These are phyloP conservation scores for Hemerocallis citrina DNA, from an alignment of 106 monocot genomes.

Conservation along the genomic window DNA sequence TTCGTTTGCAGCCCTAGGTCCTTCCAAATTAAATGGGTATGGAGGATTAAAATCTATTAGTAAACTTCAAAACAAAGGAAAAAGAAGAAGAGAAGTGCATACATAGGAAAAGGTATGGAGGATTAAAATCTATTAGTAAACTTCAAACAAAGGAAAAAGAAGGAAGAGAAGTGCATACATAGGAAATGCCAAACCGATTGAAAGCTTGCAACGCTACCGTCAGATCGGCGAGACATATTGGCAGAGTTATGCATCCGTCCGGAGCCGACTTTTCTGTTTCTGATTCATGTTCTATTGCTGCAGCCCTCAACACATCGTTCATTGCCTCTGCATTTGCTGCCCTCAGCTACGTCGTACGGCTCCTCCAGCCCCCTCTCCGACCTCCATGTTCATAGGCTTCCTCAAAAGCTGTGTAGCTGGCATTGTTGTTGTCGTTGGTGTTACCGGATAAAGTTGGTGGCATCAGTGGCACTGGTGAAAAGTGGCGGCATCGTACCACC, in stretches of 20 bases:
- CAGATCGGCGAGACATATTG: conserved; percentile 33
- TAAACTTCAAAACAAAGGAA: no score
- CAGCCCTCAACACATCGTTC: conserved; percentile 26
- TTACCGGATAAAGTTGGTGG: neutral
- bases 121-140: no score
- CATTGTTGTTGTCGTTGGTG: neutral
- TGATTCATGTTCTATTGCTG: conserved; percentile 2
- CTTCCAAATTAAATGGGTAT: no score
- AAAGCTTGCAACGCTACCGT: conserved; percentile 44
- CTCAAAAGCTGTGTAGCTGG: neutral
- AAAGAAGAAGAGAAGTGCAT: no score
- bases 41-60: no score
- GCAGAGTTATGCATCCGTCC: neutral
- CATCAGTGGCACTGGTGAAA: neutral
- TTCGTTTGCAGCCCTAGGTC: no score
- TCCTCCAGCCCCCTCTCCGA: neutral
- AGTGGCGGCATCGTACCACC: neutral
- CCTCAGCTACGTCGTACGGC: neutral
- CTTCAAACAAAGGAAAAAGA: no score
- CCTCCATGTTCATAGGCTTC: neutral
- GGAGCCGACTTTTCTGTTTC: neutral
- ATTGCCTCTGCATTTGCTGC: conserved; percentile 26
- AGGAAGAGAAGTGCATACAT: conserved; percentile 16
- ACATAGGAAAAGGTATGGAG: no score
- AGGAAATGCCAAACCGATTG: conserved; percentile 56